A percentile compares a stretch with the other conserved stretches of the same genome.
Evolutionary conservation across 2,329 filamentous ascomycete genomes (phyloP).

Genomic region (Verticillium longisporum): DNA sequence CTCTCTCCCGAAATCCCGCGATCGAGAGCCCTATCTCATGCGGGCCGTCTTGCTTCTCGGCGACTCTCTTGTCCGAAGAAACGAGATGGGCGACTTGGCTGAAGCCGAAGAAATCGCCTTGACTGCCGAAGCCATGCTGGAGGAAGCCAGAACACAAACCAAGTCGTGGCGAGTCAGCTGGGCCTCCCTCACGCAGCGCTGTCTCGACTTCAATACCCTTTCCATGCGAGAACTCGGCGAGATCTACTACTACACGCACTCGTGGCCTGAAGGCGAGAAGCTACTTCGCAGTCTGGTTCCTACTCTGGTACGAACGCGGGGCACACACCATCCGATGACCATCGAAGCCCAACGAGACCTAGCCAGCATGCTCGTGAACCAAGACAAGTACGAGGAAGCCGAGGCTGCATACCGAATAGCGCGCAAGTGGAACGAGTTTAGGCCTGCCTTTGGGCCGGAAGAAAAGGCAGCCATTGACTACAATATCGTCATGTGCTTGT

Average conservation of each 20-base stretch:
- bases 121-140: slow-evolving; percentile 8
- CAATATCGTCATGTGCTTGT: slow-evolving; percentile 14
- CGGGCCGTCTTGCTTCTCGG: slow-evolving; percentile 12
- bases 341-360: slow-evolving; percentile 13
- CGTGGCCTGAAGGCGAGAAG: slow-evolving; percentile 12
- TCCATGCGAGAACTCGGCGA: slow-evolving; percentile 15
- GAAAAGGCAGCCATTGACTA: slow-evolving; percentile 14
- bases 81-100: slow-evolving; percentile 9
- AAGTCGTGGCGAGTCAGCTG: neutral
- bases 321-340: slow-evolving; percentile 10
- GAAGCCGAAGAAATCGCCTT: slow-evolving; percentile 9
- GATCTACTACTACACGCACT: slow-evolving; percentile 15
- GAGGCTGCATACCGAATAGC: slow-evolving; percentile 11
- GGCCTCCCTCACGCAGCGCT: neutral
- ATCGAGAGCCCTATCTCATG: slow-evolving; percentile 11
- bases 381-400: slow-evolving; percentile 11
- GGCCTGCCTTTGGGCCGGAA: slow-evolving; percentile 10
- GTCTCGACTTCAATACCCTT: slow-evolving; percentile 12
- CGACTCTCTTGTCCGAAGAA: slow-evolving; percentile 12
- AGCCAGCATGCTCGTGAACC: slow-evolving; percentile 12
- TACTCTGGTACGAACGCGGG: slow-evolving; percentile 7
- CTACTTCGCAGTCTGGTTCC: slow-evolving; percentile 12
- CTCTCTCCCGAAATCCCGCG: slow-evolving; percentile 6
- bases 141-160: neutral
- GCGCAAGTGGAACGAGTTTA: slow-evolving; percentile 11